phyloP scores from a whole-genome alignment of 2,329 filamentous ascomycete genomes.

The Penicillium palitans region DNA sequence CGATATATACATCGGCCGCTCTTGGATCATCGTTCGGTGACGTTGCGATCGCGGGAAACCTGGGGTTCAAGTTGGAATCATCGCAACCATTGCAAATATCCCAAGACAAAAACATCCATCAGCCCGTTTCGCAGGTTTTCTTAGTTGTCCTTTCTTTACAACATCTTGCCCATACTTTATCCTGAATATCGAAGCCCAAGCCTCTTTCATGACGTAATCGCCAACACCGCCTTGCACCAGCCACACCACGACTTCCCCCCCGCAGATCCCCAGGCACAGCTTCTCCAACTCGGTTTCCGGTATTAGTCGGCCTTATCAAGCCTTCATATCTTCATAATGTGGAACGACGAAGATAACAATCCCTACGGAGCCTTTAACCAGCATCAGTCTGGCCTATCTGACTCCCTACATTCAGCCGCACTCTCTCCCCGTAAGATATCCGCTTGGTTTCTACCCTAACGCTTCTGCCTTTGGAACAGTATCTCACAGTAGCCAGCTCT shows the following conservation, averaged over 20 bases:
- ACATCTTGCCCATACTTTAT: not conserved
- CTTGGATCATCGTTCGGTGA: not conserved
- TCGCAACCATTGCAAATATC: not conserved
- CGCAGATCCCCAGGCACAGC: slow-evolving; percentile 27
- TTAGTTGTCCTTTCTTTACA: not conserved
- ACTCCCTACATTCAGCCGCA: slow-evolving; percentile 62
- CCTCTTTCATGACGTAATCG: slow-evolving; percentile 14
- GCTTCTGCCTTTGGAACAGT: slow-evolving; percentile 12
- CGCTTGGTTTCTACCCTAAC: not conserved
- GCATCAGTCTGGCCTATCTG: slow-evolving; percentile 73
- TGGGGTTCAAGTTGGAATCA: not conserved
- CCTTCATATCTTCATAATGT: slow-evolving; percentile 63
- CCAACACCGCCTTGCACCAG: slow-evolving; percentile 12
- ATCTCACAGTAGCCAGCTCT: slow-evolving; percentile 39
- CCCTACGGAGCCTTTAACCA: slow-evolving; percentile 94
- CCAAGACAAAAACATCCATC: not conserved
- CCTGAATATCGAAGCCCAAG: not conserved
- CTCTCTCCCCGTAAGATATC: slow-evolving; percentile 53
- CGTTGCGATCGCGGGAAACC: not conserved
- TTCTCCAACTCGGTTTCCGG: slow-evolving; percentile 16
- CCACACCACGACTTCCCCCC: slow-evolving; percentile 18
- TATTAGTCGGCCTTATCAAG: slow-evolving; percentile 5
- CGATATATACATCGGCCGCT: not conserved
- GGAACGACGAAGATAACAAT: slow-evolving; percentile 99
- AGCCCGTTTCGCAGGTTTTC: not conserved